A percentile compares a stretch with the other conserved stretches of the same genome.
Conservation (phyloP, 179 eudicot genomes). For the Beta lomatogona region DNA sequence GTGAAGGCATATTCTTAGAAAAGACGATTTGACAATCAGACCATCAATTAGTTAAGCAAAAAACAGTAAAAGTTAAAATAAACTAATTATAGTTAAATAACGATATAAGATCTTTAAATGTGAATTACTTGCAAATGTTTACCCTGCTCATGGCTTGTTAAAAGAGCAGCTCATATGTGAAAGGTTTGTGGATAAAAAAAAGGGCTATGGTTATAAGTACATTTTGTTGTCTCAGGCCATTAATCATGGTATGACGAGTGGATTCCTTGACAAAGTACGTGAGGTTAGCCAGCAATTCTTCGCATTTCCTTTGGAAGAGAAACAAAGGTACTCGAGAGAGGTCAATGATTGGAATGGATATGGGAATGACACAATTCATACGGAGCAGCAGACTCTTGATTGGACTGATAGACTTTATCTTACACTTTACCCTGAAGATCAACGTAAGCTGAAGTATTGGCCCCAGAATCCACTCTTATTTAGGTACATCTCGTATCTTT, state of each 20-base stretch:
- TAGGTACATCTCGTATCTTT: constrained; percentile 19
- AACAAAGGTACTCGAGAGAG: constrained; percentile 14
- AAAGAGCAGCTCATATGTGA: neutral
- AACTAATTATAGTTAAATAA: too few relatives aligned
- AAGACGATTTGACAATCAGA: too few relatives aligned
- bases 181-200: neutral
- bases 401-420: constrained; percentile 18
- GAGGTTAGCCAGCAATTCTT: constrained; percentile 6
- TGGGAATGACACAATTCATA: constrained; percentile 12
- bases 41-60: too few relatives aligned
- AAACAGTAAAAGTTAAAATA: too few relatives aligned
- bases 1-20: too few relatives aligned
- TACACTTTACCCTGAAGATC: constrained; percentile 15
- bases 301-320: constrained; percentile 41
- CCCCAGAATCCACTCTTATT: constrained; percentile 16
- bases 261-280: constrained; percentile 5
- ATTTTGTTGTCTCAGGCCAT: neutral
- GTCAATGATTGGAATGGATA: constrained; percentile 16
- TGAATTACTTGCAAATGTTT: too few relatives aligned
- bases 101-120: too few relatives aligned
- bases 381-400: constrained; percentile 9
- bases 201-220: neutral
- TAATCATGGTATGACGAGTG: constrained; percentile 14
- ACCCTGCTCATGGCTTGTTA: too few relatives aligned
- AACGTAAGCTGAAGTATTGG: constrained; percentile 11